These are phyloP conservation scores for Acanthamoeba castellanii DNA, from an alignment of 208 protist species.

Conservation along the genomic window DNA sequence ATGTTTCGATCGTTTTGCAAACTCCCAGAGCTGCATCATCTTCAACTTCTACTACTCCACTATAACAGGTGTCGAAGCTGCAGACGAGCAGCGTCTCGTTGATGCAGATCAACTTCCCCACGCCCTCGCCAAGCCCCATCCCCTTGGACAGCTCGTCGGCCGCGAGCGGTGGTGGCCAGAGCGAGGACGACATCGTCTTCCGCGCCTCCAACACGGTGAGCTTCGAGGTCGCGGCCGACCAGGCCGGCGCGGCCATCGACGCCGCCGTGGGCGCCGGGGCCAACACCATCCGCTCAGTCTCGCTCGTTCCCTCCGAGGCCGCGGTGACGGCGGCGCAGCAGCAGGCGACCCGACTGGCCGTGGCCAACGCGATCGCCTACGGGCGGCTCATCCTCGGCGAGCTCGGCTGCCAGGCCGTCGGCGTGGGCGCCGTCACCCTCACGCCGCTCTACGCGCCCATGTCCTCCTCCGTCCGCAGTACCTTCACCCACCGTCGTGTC, in stretches of 20 bases:
- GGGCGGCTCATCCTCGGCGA: not conserved
- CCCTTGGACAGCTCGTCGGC: not conserved
- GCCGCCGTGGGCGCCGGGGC: constrained; percentile 29
- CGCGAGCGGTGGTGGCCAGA: no score
- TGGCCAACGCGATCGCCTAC: constrained; percentile 30
- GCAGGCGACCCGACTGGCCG: not conserved
- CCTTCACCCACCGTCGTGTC: not conserved
- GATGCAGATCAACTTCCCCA: constrained; percentile 26
- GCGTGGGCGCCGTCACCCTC: constrained; percentile 16
- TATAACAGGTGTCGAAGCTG: constrained; percentile 27
- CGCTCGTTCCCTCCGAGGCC: not conserved
- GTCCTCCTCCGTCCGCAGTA: not conserved
- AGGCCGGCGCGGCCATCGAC: constrained; percentile 51
- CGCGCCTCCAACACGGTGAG: constrained; percentile 14
- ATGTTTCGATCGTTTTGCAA: no score
- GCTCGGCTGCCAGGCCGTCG: constrained; percentile 28
- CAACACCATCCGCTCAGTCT: constrained; percentile 44
- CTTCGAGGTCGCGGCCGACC: constrained; percentile 25
- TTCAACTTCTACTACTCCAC: not conserved
- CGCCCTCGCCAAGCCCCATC: not conserved
- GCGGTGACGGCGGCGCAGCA: constrained; percentile 7
- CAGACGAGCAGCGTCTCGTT: constrained; percentile 48
- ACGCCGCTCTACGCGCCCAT: not conserved
- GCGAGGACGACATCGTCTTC: not conserved
- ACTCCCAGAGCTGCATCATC: not conserved